Evolutionary conservation across 2,329 filamentous ascomycete genomes (phyloP).

Genomic region (Neofusicoccum sp.): DNA sequence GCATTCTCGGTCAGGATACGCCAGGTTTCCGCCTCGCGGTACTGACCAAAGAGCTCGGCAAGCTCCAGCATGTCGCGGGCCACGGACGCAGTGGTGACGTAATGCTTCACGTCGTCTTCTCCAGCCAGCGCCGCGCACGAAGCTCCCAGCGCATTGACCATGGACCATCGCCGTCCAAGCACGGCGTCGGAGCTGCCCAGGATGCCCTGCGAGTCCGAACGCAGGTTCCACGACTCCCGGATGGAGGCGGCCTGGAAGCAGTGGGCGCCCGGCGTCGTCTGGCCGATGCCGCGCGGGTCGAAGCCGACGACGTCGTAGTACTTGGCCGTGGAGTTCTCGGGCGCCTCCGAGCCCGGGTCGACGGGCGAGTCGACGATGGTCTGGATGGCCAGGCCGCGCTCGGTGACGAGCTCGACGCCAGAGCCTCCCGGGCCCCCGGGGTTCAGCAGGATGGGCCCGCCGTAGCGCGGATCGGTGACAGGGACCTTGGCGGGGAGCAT

Average conservation of each 20-base stretch:
- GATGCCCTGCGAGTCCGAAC: conserved; percentile 37
- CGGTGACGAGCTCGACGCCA: conserved; percentile 34
- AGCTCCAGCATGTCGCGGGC: conserved; percentile 52
- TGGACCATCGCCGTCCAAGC: conserved; percentile 43
- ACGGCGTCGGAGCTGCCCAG: conserved; percentile 43
- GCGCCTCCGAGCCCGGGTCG: conserved; percentile 16
- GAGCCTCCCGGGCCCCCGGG: conserved; percentile 46
- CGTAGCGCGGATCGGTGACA: conserved; percentile 38
- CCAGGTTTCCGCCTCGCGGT: conserved; percentile 26
- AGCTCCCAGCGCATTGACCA: conserved; percentile 36
- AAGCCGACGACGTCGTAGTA: conserved; percentile 47
- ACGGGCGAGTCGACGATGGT: conserved; percentile 29
- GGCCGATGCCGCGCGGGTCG: conserved; percentile 44
- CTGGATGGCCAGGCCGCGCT: conserved; percentile 27
- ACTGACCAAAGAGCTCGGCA: conserved; percentile 44
- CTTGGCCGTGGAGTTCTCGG: conserved; percentile 28
- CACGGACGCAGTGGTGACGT: conserved; percentile 47
- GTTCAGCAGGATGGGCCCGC: conserved; percentile 43
- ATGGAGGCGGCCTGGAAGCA: conserved; percentile 35
- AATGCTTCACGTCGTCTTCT: conserved; percentile 40
- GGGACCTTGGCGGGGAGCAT: conserved; percentile 35
- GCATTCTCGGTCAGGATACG: conserved; percentile 6
- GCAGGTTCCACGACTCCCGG: conserved; percentile 37
- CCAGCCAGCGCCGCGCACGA: conserved; percentile 29
- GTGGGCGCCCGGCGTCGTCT: conserved; percentile 32